phyloP scores from a whole-genome alignment of 805 yeast species.

The Osmozyma mogii region DNA sequence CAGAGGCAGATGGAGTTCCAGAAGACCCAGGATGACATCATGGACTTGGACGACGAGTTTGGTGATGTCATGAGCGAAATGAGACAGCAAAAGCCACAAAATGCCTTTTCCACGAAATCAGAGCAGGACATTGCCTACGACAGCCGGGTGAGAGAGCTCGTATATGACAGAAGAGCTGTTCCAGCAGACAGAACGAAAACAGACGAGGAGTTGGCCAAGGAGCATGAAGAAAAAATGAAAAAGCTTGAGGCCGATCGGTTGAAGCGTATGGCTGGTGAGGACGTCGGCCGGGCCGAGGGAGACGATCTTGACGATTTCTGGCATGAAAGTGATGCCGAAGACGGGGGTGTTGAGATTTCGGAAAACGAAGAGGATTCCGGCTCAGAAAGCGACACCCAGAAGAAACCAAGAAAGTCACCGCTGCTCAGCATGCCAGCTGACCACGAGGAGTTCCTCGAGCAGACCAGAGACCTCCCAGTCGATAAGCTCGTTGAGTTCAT shows the following conservation, averaged over 20 bases:
- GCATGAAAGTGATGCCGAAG: slow-evolving; percentile 42
- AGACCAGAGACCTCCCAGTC: slow-evolving; percentile 25
- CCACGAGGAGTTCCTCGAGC: slow-evolving; percentile 22
- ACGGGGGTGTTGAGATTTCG: slow-evolving; percentile 36
- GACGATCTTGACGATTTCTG: slow-evolving; percentile 64
- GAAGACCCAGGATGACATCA: slow-evolving; percentile 50
- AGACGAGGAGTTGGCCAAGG: slow-evolving; percentile 57
- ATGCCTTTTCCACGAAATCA: slow-evolving; percentile 24
- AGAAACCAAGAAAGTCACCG: slow-evolving; percentile 12
- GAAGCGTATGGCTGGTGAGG: slow-evolving; percentile 70
- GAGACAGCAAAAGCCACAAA: slow-evolving; percentile 13
- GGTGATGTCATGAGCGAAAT: slow-evolving; percentile 60
- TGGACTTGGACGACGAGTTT: slow-evolving; percentile 66
- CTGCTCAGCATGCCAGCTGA: slow-evolving; percentile 21
- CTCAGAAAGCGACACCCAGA: slow-evolving; percentile 9
- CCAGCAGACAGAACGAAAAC: slow-evolving; percentile 81
- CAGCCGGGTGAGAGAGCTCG: slow-evolving; percentile 55
- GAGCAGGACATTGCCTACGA: slow-evolving; percentile 51
- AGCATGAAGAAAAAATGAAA: slow-evolving; percentile 51
- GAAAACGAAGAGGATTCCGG: slow-evolving; percentile 26
- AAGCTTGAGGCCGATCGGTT: slow-evolving; percentile 60
- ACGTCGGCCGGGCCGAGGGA: slow-evolving; percentile 52
- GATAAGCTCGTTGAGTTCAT: slow-evolving; percentile 41
- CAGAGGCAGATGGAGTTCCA: slow-evolving; percentile 65
- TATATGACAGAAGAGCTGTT: slow-evolving; percentile 65